These are phyloP conservation scores for Hansfordia pulvinata DNA, from an alignment of 2,329 filamentous ascomycete species.

Conservation along the genomic window DNA sequence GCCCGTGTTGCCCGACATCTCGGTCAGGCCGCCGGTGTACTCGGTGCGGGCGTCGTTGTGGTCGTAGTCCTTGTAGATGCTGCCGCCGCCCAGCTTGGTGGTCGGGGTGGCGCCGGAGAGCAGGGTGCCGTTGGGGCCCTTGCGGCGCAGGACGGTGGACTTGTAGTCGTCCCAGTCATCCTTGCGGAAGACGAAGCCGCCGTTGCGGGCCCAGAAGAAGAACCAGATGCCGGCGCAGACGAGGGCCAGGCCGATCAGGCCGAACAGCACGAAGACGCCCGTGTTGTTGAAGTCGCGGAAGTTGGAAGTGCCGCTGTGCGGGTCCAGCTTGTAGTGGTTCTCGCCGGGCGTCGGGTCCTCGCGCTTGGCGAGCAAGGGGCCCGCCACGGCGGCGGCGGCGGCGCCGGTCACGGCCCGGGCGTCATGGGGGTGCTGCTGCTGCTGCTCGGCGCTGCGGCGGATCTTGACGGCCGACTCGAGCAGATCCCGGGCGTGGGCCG, in stretches of 20 bases:
- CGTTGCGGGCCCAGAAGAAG: slow-evolving; percentile 97
- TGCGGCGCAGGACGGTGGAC: slow-evolving; percentile 76
- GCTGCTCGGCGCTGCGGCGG: slow-evolving; percentile 9
- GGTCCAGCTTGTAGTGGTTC: slow-evolving; percentile 19
- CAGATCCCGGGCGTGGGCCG: slow-evolving; percentile 14
- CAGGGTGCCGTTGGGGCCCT: slow-evolving; percentile 78
- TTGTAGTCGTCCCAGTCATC: slow-evolving; percentile 99
- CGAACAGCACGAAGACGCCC: slow-evolving; percentile 76
- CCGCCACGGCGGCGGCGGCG: slow-evolving; percentile 30
- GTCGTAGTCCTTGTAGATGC: slow-evolving; percentile 63
- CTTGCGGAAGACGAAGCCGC: slow-evolving; percentile 76
- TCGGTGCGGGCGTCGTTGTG: slow-evolving; percentile 34
- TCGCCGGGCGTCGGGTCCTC: no score
- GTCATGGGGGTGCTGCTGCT: no score
- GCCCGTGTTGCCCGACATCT: slow-evolving; percentile 24
- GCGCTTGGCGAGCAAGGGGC: slow-evolving; percentile 27
- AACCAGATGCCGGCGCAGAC: slow-evolving; percentile 79
- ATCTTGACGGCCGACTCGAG: slow-evolving; percentile 10
- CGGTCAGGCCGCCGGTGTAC: slow-evolving; percentile 21
- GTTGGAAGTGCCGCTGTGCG: slow-evolving; percentile 33
- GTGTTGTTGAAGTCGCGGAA: slow-evolving; percentile 48
- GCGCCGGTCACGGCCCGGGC: no score
- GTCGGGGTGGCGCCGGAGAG: slow-evolving; percentile 70
- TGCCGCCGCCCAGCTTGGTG: slow-evolving; percentile 78
- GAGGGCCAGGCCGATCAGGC: slow-evolving; percentile 65